These are phyloP conservation scores for Scorias spongiosa DNA, from an alignment of 2,329 filamentous ascomycete genomes.

Conservation along the genomic window DNA sequence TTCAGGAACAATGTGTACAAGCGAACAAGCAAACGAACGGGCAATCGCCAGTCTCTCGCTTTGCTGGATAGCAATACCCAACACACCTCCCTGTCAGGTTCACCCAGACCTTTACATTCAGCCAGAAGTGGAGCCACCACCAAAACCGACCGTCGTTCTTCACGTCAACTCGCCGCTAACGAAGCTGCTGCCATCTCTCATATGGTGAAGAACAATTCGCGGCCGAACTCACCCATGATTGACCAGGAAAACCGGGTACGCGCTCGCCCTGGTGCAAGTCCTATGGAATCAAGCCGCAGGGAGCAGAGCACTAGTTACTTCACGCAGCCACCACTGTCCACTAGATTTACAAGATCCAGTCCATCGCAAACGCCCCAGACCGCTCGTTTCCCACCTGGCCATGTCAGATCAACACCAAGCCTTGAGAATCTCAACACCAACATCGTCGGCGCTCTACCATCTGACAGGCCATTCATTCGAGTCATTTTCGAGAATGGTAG, in stretches of 20 bases:
- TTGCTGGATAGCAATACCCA: conserved; percentile 54
- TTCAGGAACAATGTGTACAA: conserved; percentile 35
- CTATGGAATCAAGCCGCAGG: conserved; percentile 37
- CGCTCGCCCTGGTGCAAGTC: conserved; percentile 45
- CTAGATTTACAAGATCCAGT: conserved; percentile 33
- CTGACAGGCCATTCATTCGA: conserved; percentile 76
- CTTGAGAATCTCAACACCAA: conserved; percentile 68
- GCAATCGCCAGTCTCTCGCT: conserved; percentile 72
- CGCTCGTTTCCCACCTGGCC: conserved; percentile 44
- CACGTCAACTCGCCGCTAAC: conserved; percentile 27
- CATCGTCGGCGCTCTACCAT: conserved; percentile 54
- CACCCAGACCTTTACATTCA: conserved; percentile 46
- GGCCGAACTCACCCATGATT: conserved; percentile 55
- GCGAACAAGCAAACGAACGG: conserved; percentile 47
- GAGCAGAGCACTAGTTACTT: conserved; percentile 37
- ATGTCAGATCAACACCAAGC: conserved; percentile 69
- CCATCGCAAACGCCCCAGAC: conserved; percentile 48
- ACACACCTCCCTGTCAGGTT: conserved; percentile 45
- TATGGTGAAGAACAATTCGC: conserved; percentile 41
- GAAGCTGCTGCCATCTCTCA: conserved; percentile 29
- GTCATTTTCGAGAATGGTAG: conserved; percentile 86
- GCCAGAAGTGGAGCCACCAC: conserved; percentile 30
- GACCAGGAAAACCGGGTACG: conserved; percentile 42
- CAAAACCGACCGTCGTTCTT: conserved; percentile 33
- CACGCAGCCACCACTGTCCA: conserved; percentile 32